Conservation (phyloP, 2,329 filamentous ascomycete species). For the Diaporthe batatas region DNA sequence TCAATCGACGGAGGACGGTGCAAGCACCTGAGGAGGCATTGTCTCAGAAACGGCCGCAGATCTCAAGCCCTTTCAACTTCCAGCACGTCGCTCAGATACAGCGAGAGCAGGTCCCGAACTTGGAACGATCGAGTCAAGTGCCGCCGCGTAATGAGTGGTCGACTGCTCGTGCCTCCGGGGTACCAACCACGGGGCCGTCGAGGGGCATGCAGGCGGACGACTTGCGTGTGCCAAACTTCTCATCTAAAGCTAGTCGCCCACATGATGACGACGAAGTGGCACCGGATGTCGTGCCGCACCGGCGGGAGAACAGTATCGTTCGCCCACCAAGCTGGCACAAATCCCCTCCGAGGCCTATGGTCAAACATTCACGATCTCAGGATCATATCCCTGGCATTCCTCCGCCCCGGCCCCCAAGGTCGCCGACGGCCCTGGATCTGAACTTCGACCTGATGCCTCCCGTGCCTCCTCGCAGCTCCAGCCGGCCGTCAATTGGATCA, state of each 20-base stretch:
- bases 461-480: slow-evolving; percentile 67
- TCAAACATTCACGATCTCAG: slow-evolving; percentile 62
- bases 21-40: slow-evolving; percentile 49
- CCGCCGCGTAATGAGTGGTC: slow-evolving; percentile 61
- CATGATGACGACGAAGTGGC: slow-evolving; percentile 38
- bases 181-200: slow-evolving; percentile 52
- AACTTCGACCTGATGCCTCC: slow-evolving; percentile 53
- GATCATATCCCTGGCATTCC: slow-evolving; percentile 60
- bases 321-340: slow-evolving; percentile 48
- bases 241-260: slow-evolving; percentile 53
- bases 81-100: slow-evolving; percentile 73
- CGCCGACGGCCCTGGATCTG: slow-evolving; percentile 53
- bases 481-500: slow-evolving; percentile 63
- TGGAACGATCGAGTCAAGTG: slow-evolving; percentile 56
- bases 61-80: slow-evolving; percentile 76
- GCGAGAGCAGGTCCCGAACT: slow-evolving; percentile 60
- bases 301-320: slow-evolving; percentile 43
- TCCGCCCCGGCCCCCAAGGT: slow-evolving; percentile 65
- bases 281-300: slow-evolving; percentile 42
- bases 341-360: slow-evolving; percentile 52
- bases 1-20: slow-evolving; percentile 61
- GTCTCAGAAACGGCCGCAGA: slow-evolving; percentile 61
- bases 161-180: slow-evolving; percentile 54
- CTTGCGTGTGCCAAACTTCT: slow-evolving; percentile 62
- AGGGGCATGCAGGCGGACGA: slow-evolving; percentile 57